Conservation (phyloP, 257 asterid genomes). For the Lavandula angustifolia region DNA sequence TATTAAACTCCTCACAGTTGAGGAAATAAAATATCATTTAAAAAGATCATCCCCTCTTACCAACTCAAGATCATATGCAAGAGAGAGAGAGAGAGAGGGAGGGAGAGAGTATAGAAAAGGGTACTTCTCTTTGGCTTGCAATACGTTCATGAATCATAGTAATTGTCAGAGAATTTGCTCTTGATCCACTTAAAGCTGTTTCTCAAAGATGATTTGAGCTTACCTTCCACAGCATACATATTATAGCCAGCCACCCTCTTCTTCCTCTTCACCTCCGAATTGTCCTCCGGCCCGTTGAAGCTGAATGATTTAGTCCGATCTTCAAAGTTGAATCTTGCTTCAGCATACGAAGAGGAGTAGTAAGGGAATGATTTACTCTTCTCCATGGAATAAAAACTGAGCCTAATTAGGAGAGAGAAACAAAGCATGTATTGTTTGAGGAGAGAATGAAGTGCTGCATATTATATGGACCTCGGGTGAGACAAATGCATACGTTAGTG, state of each 20-base stretch:
- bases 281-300: constrained; percentile 77
- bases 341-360: constrained; percentile 68
- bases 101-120: background rate
- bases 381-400: constrained; percentile 47
- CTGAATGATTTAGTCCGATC: constrained; percentile 72
- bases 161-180: constrained; percentile 61
- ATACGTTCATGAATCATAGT: constrained; percentile 39
- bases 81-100: background rate
- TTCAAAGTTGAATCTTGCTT: constrained; percentile 70
- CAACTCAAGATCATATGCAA: constrained; percentile 14
- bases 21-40: background rate
- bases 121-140: background rate
- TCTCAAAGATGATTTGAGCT: constrained; percentile 74
- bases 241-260: constrained; percentile 81
- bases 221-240: constrained; percentile 77
- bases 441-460: constrained; percentile 19
- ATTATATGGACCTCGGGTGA: constrained; percentile 47
- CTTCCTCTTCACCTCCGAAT: constrained; percentile 78
- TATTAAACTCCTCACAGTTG: constrained; percentile 22
- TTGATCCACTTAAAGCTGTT: constrained; percentile 94
- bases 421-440: constrained; percentile 24
- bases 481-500: constrained; percentile 48
- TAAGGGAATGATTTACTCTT: constrained; percentile 74
- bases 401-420: constrained; percentile 6
- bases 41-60: constrained; percentile 8